A percentile compares a stretch with the other conserved stretches of the same genome.
phyloP scores from a whole-genome alignment of 768 basidiomycete species.

The Postia placenta region DNA sequence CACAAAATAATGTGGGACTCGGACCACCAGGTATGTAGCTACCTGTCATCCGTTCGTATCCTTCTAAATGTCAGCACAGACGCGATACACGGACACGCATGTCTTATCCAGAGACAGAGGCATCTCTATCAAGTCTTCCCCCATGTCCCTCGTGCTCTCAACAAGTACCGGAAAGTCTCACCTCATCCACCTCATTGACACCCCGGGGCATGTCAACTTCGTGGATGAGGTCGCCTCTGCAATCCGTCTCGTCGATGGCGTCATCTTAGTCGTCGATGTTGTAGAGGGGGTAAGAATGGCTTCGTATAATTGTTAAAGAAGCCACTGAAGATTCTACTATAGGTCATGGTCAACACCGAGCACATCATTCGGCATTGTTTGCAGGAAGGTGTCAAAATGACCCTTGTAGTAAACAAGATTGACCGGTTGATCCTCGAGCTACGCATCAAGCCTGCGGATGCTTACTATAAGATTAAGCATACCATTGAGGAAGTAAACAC shows the following conservation, averaged over 20 bases:
- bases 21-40: slow-evolving; percentile 79
- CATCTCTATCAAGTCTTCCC: slow-evolving; percentile 94
- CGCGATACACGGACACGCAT: slow-evolving; percentile 95
- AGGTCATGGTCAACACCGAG: slow-evolving; percentile 94
- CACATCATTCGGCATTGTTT: slow-evolving; percentile 83
- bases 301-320: slow-evolving; percentile 6
- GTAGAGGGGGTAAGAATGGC: slow-evolving; percentile 80
- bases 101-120: slow-evolving; percentile 80
- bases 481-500: slow-evolving; percentile 98
- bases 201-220: slow-evolving; percentile 97
- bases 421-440: slow-evolving; percentile 96
- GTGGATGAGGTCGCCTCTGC: slow-evolving; percentile 94
- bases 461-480: slow-evolving; percentile 98
- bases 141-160: slow-evolving; percentile 88
- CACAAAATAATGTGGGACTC: slow-evolving; percentile 94
- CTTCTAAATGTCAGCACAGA: too few relatives aligned
- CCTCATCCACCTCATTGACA: slow-evolving; percentile 90
- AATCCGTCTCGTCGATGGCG: slow-evolving; percentile 84
- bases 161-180: slow-evolving; percentile 89
- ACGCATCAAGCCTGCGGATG: slow-evolving; percentile 91
- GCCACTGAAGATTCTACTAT: slow-evolving; percentile 10
- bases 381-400: slow-evolving; percentile 84
- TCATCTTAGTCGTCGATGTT: slow-evolving; percentile 93
- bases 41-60: too few relatives aligned
- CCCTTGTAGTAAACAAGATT: slow-evolving; percentile 95